A percentile compares a stretch with the other conserved stretches of the same genome.
Evolutionary conservation across 208 protist genomes (phyloP).

Genomic region (Trichomonas gallinae): DNA sequence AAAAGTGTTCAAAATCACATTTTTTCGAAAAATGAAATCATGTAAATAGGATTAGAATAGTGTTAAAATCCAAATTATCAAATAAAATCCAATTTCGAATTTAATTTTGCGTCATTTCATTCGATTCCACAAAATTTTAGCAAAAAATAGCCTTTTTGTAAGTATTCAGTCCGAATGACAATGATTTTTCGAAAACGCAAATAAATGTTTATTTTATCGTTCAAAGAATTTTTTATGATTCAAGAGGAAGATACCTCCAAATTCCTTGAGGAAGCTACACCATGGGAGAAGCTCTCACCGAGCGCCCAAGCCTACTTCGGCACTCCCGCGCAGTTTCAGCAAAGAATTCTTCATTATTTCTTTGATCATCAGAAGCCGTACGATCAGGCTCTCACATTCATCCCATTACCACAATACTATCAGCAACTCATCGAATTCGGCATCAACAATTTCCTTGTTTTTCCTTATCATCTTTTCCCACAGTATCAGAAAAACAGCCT

Average conservation of each 20-base stretch:
- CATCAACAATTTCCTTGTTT: background rate
- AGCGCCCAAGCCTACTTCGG: slow-evolving; percentile 10
- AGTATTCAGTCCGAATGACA: too few species aligned
- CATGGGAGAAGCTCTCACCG: background rate
- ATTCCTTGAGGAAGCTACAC: background rate
- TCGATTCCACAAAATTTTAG: too few species aligned
- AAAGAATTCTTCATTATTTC: background rate
- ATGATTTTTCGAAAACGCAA: too few species aligned
- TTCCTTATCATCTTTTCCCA: background rate
- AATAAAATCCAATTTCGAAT: too few species aligned
- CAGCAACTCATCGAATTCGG: background rate
- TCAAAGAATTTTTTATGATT: background rate
- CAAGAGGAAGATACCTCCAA: slow-evolving; percentile 8
- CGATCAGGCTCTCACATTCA: background rate
- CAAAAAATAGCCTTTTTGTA: too few species aligned
- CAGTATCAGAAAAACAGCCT: background rate
- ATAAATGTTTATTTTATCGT: background rate
- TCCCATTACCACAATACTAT: background rate
- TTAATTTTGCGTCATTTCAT: too few species aligned
- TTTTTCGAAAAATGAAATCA: too few species aligned
- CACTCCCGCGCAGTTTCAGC: background rate
- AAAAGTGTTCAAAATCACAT: too few species aligned
- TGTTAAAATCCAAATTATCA: too few species aligned
- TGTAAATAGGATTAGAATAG: too few species aligned
- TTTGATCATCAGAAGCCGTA: slow-evolving; percentile 21